phyloP scores from a whole-genome alignment of 2,329 filamentous ascomycete species.

The Trichoderma lentiforme region DNA sequence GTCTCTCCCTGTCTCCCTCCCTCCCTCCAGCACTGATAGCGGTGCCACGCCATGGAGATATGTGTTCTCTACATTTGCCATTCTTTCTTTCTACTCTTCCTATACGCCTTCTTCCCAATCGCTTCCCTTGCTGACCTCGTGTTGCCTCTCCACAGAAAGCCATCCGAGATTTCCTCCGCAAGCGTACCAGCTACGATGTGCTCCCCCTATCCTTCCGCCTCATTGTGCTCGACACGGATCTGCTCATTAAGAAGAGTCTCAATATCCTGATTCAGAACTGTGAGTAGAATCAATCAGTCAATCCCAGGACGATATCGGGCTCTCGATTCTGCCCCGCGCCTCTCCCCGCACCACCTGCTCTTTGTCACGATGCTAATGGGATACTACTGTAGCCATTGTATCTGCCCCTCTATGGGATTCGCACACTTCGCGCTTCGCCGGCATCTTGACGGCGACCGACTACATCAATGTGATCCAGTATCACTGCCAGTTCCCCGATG shows the following conservation, averaged over 20 bases:
- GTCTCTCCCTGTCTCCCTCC: neutral
- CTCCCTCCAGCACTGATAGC: neutral
- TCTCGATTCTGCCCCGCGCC: neutral
- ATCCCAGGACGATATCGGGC: neutral
- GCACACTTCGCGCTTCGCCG: conserved; percentile 85
- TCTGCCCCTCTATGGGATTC: conserved; percentile 98
- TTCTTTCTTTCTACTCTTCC: neutral
- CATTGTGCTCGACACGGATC: conserved; percentile 89
- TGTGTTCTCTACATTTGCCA: neutral
- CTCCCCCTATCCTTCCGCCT: conserved; percentile 93
- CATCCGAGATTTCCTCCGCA: conserved; percentile 92
- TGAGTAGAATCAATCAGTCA: conserved; percentile 38
- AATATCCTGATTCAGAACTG: conserved; percentile 95
- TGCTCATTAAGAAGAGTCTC: conserved; percentile 95
- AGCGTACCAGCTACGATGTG: conserved; percentile 96
- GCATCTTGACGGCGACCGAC: conserved; percentile 90
- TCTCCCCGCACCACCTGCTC: neutral
- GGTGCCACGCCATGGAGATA: neutral
- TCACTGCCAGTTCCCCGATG: conserved; percentile 95
- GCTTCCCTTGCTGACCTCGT: conserved; percentile 15
- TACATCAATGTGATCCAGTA: conserved; percentile 99
- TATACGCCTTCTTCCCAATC: neutral
- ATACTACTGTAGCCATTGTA: conserved; percentile 71
- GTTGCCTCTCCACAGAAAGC: conserved; percentile 60
- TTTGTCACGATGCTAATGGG: conserved; percentile 9